Evolutionary conservation across 2,329 filamentous ascomycete species (phyloP), one percentile per base, ranked within the genome.

Genomic region (Cadophora sp.): DNA sequence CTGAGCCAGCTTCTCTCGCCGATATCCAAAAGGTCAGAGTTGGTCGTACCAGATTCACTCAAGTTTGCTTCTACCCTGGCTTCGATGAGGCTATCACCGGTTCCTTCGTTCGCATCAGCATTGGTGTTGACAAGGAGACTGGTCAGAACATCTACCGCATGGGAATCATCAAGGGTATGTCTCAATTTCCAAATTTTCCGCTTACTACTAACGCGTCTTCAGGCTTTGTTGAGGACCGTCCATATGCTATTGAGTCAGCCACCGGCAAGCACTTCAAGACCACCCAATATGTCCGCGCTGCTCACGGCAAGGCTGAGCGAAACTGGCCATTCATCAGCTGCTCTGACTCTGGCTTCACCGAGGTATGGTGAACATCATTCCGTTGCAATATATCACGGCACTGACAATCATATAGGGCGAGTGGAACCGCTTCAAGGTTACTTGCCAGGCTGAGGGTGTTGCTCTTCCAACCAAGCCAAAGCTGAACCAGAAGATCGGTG

Each of bases 301-400:
- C 93, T 8, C 91, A 97, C 76, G 96, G 96, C 55, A 94, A 94
- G 74, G 85, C 91, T 0, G 87, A 93, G 76, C 91, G 91, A 77
- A 89, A 94, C 43, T 97, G 94, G 81, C 94, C 94, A 4, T 97
- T 98, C 79, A 90, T 96, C 69, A 90, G 91, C 70, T 94, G 95
- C 76, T 98, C 96, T 0, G 94, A 97, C 78, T 88, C 89, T 59
- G 83, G 85, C 50, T 92, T 98, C 75, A 92, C 91, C n/a, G 93
- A 96, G 79, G 91, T 93, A 82, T 71, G 84, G 78, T 56, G 8
- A 9, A 22, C 18, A 16, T 16, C n/a, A 7, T 27, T 48, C 24
- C 20, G 20, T 47, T 50, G 16, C 50, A n/a, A 55, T 2, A 20
- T 48, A 66, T 56, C 27, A n/a, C 13, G 36, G 47, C 66, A 53